Evolutionary conservation across 805 yeast genomes (phyloP).

Genomic region (Cyberlindnera petersonii): DNA sequence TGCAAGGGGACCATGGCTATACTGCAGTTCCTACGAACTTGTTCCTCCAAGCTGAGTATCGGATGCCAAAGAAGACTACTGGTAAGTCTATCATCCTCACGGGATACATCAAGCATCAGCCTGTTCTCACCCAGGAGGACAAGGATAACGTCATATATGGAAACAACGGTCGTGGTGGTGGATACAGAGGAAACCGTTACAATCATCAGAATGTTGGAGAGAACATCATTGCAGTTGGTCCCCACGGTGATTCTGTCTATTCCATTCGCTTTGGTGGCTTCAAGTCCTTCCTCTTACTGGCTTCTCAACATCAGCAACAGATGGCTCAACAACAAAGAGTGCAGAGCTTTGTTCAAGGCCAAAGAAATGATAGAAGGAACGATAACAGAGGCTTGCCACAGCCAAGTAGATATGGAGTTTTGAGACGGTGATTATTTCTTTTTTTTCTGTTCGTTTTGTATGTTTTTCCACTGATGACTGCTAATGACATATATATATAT

Average conservation of each 20-base stretch:
- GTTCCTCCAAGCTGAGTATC: conserved; percentile 46
- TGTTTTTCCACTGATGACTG: too few relatives aligned
- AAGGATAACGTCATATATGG: conserved; percentile 49
- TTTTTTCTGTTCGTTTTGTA: too few relatives aligned
- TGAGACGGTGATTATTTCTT: conserved; percentile 22
- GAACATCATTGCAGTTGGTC: conserved; percentile 44
- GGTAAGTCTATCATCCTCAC: conserved; percentile 83
- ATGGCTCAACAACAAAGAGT: conserved; percentile 17
- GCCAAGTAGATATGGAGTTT: conserved; percentile 25
- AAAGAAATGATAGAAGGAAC: conserved; percentile 1
- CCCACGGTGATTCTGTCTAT: conserved; percentile 43
- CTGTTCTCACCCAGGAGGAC: conserved; percentile 65
- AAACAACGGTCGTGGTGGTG: conserved; percentile 27
- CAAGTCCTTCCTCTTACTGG: conserved; percentile 36
- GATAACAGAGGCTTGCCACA: conserved; percentile 17
- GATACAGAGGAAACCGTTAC: conserved; percentile 28
- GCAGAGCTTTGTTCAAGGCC: conserved; percentile 12
- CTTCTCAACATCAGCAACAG: conserved; percentile 18
- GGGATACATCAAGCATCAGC: conserved; percentile 64
- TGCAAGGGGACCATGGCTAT: conserved; percentile 30
- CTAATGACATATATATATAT: too few relatives aligned
- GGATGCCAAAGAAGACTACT: conserved; percentile 50
- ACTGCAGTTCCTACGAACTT: conserved; percentile 39
- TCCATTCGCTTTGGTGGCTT: conserved; percentile 50
- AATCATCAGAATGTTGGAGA: conserved; percentile 31